Conservation (phyloP, 1,139 yeast genomes). For the Lodderomyces jiufengensis region DNA sequence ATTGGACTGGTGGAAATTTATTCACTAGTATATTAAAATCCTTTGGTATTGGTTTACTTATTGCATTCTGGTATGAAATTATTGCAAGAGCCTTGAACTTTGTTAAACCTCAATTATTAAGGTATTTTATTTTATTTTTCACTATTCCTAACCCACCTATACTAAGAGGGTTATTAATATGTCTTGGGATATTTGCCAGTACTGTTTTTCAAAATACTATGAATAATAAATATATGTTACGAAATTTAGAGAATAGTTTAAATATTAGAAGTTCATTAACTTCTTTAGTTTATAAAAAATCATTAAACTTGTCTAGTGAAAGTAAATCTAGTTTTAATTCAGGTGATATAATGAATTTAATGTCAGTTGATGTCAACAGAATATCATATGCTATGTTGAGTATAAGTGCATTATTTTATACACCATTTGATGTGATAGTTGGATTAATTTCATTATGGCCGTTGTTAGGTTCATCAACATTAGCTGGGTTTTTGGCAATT, state of each 20-base stretch:
- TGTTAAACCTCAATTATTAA: slow-evolving; percentile 56
- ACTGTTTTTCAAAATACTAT: slow-evolving; percentile 45
- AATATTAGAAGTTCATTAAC: slow-evolving; percentile 51
- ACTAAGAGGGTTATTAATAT: slow-evolving; percentile 49
- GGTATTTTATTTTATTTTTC: slow-evolving; percentile 46
- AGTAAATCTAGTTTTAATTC: slow-evolving; percentile 26
- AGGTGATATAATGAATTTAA: slow-evolving; percentile 33
- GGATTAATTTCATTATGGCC: slow-evolving; percentile 24
- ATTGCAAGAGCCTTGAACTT: slow-evolving; percentile 43
- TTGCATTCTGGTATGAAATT: slow-evolving; percentile 45
- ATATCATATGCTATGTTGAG: slow-evolving; percentile 20
- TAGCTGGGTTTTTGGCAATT: slow-evolving; percentile 28
- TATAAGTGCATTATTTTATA: slow-evolving; percentile 23
- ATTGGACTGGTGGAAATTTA: slow-evolving; percentile 35
- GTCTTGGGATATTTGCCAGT: slow-evolving; percentile 47
- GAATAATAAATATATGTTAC: slow-evolving; percentile 50
- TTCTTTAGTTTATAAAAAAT: slow-evolving; percentile 42
- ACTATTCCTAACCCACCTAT: slow-evolving; percentile 35
- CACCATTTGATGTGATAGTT: slow-evolving; percentile 25
- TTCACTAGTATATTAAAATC: slow-evolving; percentile 41
- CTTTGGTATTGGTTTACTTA: slow-evolving; percentile 43
- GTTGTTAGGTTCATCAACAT: slow-evolving; percentile 29
- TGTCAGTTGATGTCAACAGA: slow-evolving; percentile 31
- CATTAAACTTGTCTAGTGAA: slow-evolving; percentile 28
- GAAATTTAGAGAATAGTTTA: slow-evolving; percentile 49